Evolutionary conservation across 2,329 filamentous ascomycete genomes (phyloP).

Genomic region (Aspergillus calidoustus): DNA sequence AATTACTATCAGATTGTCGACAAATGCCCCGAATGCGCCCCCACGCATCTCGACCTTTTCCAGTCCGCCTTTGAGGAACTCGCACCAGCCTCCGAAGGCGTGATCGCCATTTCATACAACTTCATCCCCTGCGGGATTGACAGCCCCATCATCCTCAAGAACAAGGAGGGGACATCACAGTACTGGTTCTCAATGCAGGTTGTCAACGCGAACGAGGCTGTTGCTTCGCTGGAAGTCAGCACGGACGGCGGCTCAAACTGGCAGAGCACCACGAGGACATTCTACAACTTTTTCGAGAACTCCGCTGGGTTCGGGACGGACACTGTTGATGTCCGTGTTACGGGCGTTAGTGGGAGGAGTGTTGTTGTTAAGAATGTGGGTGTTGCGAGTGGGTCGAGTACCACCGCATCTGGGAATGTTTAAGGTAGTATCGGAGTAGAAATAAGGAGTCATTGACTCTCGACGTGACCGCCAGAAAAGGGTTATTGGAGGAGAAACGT

Average conservation of each 20-base stretch:
- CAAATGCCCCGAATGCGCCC: slow-evolving; percentile 60
- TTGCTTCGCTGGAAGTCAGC: slow-evolving; percentile 63
- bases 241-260: slow-evolving; percentile 64
- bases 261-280: slow-evolving; percentile 58
- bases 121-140: slow-evolving; percentile 58
- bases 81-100: slow-evolving; percentile 49
- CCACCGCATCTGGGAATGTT: slow-evolving; percentile 33
- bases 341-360: slow-evolving; percentile 55
- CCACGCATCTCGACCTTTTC: slow-evolving; percentile 62
- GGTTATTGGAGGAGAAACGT: not conserved
- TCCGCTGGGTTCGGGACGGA: slow-evolving; percentile 59
- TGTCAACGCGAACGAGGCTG: slow-evolving; percentile 63
- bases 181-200: slow-evolving; percentile 68
- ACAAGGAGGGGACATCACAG: slow-evolving; percentile 53
- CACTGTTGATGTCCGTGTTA: slow-evolving; percentile 61
- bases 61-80: slow-evolving; percentile 55
- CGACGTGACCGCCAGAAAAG: not conserved
- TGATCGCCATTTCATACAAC: slow-evolving; percentile 57
- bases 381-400: slow-evolving; percentile 21
- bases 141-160: slow-evolving; percentile 55
- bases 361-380: slow-evolving; percentile 58
- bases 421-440: slow-evolving; percentile 12
- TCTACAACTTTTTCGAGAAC: slow-evolving; percentile 68
- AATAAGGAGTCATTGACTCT: not conserved
- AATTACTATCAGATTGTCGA: slow-evolving; percentile 54